Evolutionary conservation across 768 basidiomycete genomes (phyloP).

Genomic region (Tulasnella sp.): DNA sequence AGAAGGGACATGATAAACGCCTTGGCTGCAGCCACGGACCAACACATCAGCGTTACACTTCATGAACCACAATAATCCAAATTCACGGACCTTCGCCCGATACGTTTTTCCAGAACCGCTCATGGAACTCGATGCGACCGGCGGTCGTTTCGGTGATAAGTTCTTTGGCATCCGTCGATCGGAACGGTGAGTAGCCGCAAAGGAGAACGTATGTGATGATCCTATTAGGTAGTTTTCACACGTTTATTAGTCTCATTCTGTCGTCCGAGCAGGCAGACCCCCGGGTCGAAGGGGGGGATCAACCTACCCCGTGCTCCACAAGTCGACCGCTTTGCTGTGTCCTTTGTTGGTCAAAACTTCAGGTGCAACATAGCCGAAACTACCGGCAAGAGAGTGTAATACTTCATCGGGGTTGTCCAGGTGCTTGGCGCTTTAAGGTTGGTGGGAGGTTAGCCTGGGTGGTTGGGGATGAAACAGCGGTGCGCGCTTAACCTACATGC

Average conservation of each 20-base stretch:
- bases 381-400: conserved; percentile 64
- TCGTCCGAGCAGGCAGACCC: background rate
- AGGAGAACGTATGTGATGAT: conserved; percentile 92
- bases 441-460: background rate
- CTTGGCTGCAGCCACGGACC: conserved; percentile 51
- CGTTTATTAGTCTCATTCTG: background rate
- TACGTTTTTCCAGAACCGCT: conserved; percentile 90
- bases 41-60: background rate
- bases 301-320: conserved; percentile 85
- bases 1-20: conserved; percentile 68
- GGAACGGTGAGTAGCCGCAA: conserved; percentile 93
- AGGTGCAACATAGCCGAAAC: conserved; percentile 87
- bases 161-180: conserved; percentile 66
- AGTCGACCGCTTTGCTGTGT: conserved; percentile 86
- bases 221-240: conserved; percentile 34
- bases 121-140: conserved; percentile 84
- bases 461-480: conserved; percentile 13
- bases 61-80: background rate
- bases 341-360: conserved; percentile 75
- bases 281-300: background rate
- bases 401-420: conserved; percentile 63
- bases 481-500: conserved; percentile 55
- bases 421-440: conserved; percentile 61
- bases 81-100: conserved; percentile 59
- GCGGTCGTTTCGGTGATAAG: conserved; percentile 78